A percentile compares a stretch with the other conserved stretches of the same genome.
phyloP scores from a whole-genome alignment of 2,329 filamentous ascomycete genomes.

The Pochonia chlamydosporia region DNA sequence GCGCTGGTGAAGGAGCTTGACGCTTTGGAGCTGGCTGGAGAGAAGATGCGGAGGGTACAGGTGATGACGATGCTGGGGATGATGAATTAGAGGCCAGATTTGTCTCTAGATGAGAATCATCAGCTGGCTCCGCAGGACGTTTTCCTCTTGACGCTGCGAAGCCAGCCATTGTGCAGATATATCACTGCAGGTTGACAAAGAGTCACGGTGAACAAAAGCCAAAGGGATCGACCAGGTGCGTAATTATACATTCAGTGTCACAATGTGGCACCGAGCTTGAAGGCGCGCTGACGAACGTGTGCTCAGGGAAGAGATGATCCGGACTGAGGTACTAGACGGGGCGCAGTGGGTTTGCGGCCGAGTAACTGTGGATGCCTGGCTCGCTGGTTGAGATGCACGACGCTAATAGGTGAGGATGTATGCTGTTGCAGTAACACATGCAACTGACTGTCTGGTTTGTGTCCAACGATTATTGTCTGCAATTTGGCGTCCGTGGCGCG shows the following conservation, averaged over 20 bases:
- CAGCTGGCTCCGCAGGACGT: conserved; percentile 4
- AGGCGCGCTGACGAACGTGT: no score
- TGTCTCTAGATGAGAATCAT: not conserved
- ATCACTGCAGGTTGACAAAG: not conserved
- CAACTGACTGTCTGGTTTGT: not conserved
- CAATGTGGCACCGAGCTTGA: not conserved
- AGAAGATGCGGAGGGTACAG: not conserved
- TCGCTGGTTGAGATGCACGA: not conserved
- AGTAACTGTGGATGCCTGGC: not conserved
- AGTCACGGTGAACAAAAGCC: not conserved
- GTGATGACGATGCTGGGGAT: not conserved
- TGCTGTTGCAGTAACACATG: not conserved
- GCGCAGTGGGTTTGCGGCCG: not conserved
- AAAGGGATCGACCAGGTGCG: not conserved
- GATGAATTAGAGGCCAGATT: not conserved
- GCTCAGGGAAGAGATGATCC: no score
- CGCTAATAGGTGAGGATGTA: not conserved
- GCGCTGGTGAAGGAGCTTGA: not conserved
- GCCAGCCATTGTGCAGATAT: conserved; percentile 6
- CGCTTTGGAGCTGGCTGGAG: not conserved
- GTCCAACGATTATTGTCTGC: not conserved
- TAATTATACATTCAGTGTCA: not conserved
- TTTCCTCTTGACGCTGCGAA: conserved; percentile 1
- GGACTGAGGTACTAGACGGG: not conserved
- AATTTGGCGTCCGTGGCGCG: not conserved